These are phyloP conservation scores for Pelargonium citronellum DNA, from an alignment of 441 rosid species.

Conservation along the genomic window DNA sequence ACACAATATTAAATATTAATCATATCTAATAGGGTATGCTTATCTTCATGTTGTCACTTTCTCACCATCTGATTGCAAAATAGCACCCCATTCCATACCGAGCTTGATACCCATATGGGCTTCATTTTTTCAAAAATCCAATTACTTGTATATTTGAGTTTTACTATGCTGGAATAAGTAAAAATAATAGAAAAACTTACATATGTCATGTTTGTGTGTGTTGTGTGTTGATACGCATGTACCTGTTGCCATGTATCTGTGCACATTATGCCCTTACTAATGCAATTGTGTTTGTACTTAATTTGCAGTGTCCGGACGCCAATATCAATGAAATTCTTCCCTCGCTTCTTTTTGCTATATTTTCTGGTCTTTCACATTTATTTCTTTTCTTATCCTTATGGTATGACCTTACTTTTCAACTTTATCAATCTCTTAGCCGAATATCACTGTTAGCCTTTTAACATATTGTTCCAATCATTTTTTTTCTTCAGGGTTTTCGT, in stretches of 20 bases:
- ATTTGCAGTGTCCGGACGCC: slow-evolving; percentile 89
- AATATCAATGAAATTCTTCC: slow-evolving; percentile 97
- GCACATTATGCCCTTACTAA: slow-evolving; percentile 15
- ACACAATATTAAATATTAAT: background rate
- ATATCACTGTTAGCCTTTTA: background rate
- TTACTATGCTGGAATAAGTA: background rate
- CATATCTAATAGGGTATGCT: no score
- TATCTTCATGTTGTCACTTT: no score
- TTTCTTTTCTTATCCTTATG: slow-evolving; percentile 87
- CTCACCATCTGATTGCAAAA: background rate
- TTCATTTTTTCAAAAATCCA: background rate
- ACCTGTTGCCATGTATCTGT: background rate
- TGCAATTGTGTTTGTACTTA: slow-evolving; percentile 17
- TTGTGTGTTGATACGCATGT: background rate
- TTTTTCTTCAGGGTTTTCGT: slow-evolving; percentile 68
- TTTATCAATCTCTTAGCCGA: background rate
- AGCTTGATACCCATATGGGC: background rate
- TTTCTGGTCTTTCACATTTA: slow-evolving; percentile 96
- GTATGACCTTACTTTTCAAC: slow-evolving; percentile 33
- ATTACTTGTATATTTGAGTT: background rate
- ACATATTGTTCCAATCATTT: background rate
- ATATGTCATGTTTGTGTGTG: background rate
- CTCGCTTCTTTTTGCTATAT: slow-evolving; percentile 91
- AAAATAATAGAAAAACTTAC: no score
- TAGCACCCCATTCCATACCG: background rate